Evolutionary conservation across 2,329 filamentous ascomycete species (phyloP), one percentile per base, ranked within the genome.

Genomic region (Paracorniculantispora psalliotae): DNA sequence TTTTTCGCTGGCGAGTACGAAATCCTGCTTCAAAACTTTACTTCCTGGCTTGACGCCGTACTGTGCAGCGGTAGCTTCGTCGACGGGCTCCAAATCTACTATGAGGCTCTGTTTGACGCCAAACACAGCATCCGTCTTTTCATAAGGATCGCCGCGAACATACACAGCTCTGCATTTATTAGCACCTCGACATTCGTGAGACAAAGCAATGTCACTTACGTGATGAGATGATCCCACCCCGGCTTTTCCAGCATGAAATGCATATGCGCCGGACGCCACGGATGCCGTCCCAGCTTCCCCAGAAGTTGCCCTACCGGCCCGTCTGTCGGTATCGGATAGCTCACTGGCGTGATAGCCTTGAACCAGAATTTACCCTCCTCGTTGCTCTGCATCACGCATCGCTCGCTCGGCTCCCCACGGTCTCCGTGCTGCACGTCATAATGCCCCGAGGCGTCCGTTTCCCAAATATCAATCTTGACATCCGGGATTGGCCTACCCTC

Each of bases 231-330:
- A 76, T 96, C 91, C 75, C 83, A 92, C 0, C 89, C 89, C 35
- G 79, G 72, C 77, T 91, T 92, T 69, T 87, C 84, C 74, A 96
- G 92, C 89, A 96, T 94, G 67, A 94, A 94, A 72, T 94, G 90
- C 79, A 93, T 83, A 72, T 94, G 90, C 21, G 86, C 83, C 1
- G 90, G 91, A 55, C 91, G 76, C 76, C 85, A 92, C 59, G 85
- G 85, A 74, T 94, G 91, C n/a, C 91, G 77, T n/a, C 81, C 79
- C 66, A 94, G 69, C 67, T 75, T 71, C 69, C 77, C 75, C 66
- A 94, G 73, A 64, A 94, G 70, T 72, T 85, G 83, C 0, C 90
- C 92, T 1, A 96, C 91, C 0, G 92, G 91, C 9, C 90, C 90
- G 72, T 96, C 91, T 66, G 90, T 81, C 1, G 91, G 90, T 67